Evolutionary conservation across 192 early-diverging fungal genomes (phyloP), one percentile per base, ranked within the genome.

Genomic region (Gaertneriomyces sp.): DNA sequence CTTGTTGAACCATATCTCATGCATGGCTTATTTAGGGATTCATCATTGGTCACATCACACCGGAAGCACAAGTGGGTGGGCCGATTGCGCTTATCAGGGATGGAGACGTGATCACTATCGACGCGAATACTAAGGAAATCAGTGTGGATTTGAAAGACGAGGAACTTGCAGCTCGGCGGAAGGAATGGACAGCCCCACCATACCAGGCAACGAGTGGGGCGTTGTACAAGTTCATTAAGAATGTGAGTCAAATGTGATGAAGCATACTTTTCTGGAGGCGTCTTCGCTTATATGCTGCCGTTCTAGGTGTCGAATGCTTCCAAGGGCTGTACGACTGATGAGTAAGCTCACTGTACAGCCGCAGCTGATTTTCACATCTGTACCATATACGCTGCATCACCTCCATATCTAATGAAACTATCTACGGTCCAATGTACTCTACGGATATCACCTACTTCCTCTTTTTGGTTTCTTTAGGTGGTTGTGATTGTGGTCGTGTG

Each of bases 1-100:
- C 44, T 10, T 25, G n/a, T 68, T 14, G 20, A 14, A 11, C 41
- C 58, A 6, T 42, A 16, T 12, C 20, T 25, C 38, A 60, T 7
- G 20, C 39, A 7, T 16, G 39, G 60, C 20, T 6, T 42, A n/a
- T 20, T 16, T 65, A 88, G 85, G 94, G 97, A 42, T 99, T 99
- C 69, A 98, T 99, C 66, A 95, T 99, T 72, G 97, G 97, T 33
- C 97, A 99, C 73, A 93, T 99, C 70, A 90, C 94, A 5, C 97
- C 97, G 7, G 97, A 99, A 76, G 97, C 97, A 5, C 93, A 98
- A 72, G 89, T 81, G 10, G 97, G 97, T 49, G 97, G 97, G 5
- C 97, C 97, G 7, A 91, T 99, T 61, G 97, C 88, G 10, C 84
- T 96, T 64, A 78, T 99, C 57, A 66, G 83, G 49, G 85, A 99